Base-by-base conservation (phyloP, 306 rosid species). In the Inga leiocalycina region DNA sequence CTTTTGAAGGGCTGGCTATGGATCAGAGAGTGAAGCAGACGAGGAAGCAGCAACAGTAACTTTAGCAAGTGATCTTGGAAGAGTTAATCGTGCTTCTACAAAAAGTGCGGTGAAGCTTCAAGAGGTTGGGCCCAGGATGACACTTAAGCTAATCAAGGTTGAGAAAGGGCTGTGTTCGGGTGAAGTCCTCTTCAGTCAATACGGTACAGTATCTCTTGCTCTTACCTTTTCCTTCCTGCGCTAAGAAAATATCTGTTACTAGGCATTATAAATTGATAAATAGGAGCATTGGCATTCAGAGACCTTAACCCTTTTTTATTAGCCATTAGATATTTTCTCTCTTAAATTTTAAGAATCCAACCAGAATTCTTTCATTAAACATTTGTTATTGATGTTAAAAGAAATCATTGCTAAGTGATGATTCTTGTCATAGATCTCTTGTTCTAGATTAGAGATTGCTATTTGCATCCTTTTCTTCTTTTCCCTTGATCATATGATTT, bases 31-130 rank as follows among this genome's bases (percentile, higher is more conserved):
- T 84, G 99, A 97, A 89, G 97, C 86, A 46, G 68, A 62, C 49
- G 99, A 94, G 9, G 99, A 97, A 86, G 98, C 98, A 74, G 97
- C 97, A n/a, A 91, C 92, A 10, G 94, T 97, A 48, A 92, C 98
- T 48, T 78, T 97, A 85, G 75, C 94, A 66, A 89, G 88, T 83
- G 88, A 94, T 82, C 86, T 94, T 32, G 95, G 98, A 57, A 88
- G 99, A 83, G 91, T 92, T 52, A 94, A 97, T 76, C 92, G 89
- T 54, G 95, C 97, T 79, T 89, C 99, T 16, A 79, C 91, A 0
- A 97, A 92, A 91, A 97, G 98, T 90, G 98, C 99, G 34, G 94
- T 97, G 72, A 96, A 91, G 90, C 97, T 96, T 79, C 99, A 96
- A 92, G 99, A 96, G 90, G 68, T 96, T 43, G 99, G 98, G 77